These are phyloP conservation scores for Fusarium lyarnte DNA, from an alignment of 2,329 filamentous ascomycete genomes.

Conservation along the genomic window DNA sequence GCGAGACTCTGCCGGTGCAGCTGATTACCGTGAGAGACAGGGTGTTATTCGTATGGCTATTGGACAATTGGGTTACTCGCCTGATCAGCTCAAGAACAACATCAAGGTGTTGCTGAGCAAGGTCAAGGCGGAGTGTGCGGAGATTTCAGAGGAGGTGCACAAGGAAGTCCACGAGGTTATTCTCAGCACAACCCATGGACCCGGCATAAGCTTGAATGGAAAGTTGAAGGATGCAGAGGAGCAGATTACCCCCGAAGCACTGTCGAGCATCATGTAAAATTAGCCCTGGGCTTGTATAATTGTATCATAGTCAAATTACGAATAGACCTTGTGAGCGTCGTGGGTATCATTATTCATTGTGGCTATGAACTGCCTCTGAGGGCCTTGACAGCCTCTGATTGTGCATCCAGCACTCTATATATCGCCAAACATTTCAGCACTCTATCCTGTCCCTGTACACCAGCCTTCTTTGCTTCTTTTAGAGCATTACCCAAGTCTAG, in stretches of 20 bases:
- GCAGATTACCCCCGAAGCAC: slow-evolving; percentile 60
- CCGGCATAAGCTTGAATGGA: slow-evolving; percentile 87
- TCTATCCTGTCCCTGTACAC: slow-evolving; percentile 54
- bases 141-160: slow-evolving; percentile 67
- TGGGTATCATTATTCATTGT: slow-evolving; percentile 45
- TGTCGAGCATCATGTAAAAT: slow-evolving; percentile 64
- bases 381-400: slow-evolving; percentile 61
- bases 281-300: slow-evolving; percentile 41
- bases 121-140: slow-evolving; percentile 80
- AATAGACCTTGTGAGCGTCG: slow-evolving; percentile 33
- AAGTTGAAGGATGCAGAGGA: slow-evolving; percentile 73
- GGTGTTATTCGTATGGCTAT: slow-evolving; percentile 91
- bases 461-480: slow-evolving; percentile 56
- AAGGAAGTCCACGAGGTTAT: slow-evolving; percentile 70
- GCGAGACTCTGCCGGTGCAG: slow-evolving; percentile 82
- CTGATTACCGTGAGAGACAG: slow-evolving; percentile 84
- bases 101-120: slow-evolving; percentile 79
- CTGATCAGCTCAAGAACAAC: slow-evolving; percentile 86
- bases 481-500: slow-evolving; percentile 64
- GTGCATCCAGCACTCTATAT: slow-evolving; percentile 63
- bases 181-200: slow-evolving; percentile 85
- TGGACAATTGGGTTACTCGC: slow-evolving; percentile 88
- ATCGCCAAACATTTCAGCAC: slow-evolving; percentile 63
- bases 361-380: slow-evolving; percentile 52
- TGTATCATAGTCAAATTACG: slow-evolving; percentile 52